Percentiles rank a stretch among this genome's conserved stretches.
Conservation (phyloP, 345 rosid species). For the Reutealis trisperma region DNA sequence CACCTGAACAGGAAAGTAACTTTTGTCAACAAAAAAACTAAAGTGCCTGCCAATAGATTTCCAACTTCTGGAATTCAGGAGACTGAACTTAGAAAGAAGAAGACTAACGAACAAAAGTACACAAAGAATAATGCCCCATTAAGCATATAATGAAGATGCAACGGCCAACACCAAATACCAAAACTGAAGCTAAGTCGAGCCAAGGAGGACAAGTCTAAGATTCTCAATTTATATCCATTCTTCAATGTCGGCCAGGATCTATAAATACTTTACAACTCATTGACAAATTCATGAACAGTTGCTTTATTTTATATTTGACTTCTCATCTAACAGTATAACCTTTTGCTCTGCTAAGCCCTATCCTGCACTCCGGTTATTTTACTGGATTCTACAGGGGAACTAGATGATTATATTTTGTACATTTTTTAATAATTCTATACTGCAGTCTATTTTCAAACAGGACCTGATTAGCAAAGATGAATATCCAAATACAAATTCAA, state of each 20-base stretch:
- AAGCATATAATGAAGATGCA: neutral
- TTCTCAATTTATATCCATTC: neutral
- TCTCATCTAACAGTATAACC: neutral
- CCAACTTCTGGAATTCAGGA: no score
- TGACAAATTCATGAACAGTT: neutral
- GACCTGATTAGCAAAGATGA: neutral
- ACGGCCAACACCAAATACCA: neutral
- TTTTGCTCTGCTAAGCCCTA: neutral
- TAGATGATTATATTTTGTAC: neutral
- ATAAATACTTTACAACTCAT: neutral
- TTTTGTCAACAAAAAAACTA: no score
- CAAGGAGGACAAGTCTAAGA: neutral
- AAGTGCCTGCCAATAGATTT: no score
- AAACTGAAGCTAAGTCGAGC: neutral
- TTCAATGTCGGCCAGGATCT: neutral
- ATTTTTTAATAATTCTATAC: neutral
- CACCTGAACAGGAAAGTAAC: no score
- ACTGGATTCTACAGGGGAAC: neutral
- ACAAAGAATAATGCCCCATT: no score
- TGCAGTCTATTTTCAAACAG: neutral
- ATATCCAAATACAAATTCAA: neutral
- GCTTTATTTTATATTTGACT: neutral
- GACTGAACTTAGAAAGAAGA: no score
- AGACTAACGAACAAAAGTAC: no score
- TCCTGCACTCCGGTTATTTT: neutral